phyloP scores from a whole-genome alignment of 495 filamentous ascomycete genomes.

The Geoglossum glabrum region DNA sequence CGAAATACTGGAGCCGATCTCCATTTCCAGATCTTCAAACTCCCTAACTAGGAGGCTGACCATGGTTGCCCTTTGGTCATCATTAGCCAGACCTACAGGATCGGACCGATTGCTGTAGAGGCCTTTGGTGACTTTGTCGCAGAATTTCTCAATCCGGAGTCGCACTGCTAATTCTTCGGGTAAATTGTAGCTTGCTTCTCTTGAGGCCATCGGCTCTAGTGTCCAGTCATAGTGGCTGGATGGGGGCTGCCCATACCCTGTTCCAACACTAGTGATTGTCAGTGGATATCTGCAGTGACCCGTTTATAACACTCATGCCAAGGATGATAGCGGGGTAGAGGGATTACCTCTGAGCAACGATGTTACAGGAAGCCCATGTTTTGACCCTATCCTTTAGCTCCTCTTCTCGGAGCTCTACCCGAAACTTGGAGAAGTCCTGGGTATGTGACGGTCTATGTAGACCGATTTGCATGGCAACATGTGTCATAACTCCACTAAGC shows the following conservation, averaged over 20 bases:
- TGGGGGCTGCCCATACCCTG: constrained; percentile 77
- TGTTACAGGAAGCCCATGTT: constrained; percentile 86
- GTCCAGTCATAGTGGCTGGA: constrained; percentile 83
- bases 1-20: background rate
- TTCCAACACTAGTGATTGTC: constrained; percentile 41
- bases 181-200: constrained; percentile 44
- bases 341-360: constrained; percentile 61
- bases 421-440: constrained; percentile 73
- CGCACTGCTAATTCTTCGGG: constrained; percentile 44
- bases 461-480: constrained; percentile 76
- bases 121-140: constrained; percentile 66
- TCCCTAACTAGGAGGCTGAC: constrained; percentile 34
- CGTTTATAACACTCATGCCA: background rate
- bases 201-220: constrained; percentile 38
- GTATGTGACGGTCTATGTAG: constrained; percentile 77
- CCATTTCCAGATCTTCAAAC: constrained; percentile 26
- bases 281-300: constrained; percentile 8
- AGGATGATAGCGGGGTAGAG: background rate
- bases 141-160: constrained; percentile 63
- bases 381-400: constrained; percentile 68
- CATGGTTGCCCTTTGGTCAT: constrained; percentile 46
- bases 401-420: constrained; percentile 64
- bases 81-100: constrained; percentile 49
- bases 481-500: constrained; percentile 78
- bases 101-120: constrained; percentile 67